Percentiles rank a stretch among this genome's conserved stretches.
phyloP scores from a whole-genome alignment of 2,329 filamentous ascomycete species.

The Epichloe gansuensis region DNA sequence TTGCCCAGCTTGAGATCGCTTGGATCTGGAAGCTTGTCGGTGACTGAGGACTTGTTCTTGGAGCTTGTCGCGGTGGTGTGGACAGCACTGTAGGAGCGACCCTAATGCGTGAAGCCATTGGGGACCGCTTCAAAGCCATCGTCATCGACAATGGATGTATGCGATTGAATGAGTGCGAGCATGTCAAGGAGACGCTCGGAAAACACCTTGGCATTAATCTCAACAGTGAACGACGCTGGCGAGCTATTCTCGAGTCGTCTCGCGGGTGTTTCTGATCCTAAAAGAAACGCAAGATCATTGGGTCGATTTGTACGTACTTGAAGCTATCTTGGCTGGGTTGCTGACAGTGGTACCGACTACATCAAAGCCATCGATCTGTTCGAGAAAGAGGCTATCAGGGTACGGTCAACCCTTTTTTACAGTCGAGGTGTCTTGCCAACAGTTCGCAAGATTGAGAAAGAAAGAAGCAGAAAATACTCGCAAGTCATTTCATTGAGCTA shows the following conservation, averaged over 20 bases:
- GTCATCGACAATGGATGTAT: slow-evolving; percentile 76
- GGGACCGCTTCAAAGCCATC: slow-evolving; percentile 43
- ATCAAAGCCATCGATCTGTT: slow-evolving; percentile 54
- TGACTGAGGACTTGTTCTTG: slow-evolving; percentile 65
- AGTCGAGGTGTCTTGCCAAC: no score
- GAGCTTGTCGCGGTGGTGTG: slow-evolving; percentile 57
- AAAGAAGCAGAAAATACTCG: slow-evolving; percentile 51
- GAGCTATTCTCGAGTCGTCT: slow-evolving; percentile 68
- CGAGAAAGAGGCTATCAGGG: slow-evolving; percentile 53
- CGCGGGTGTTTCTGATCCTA: slow-evolving; percentile 65
- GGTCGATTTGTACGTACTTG: slow-evolving; percentile 11
- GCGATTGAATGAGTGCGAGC: slow-evolving; percentile 70
- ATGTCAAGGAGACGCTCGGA: slow-evolving; percentile 68
- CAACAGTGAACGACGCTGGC: slow-evolving; percentile 72
- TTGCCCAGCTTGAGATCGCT: slow-evolving; percentile 66
- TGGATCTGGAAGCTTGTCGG: slow-evolving; percentile 77
- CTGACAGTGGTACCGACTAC: slow-evolving; percentile 41
- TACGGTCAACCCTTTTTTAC: no score
- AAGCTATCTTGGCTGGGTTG: no score
- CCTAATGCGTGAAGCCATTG: slow-evolving; percentile 77
- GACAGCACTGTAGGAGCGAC: slow-evolving; percentile 81
- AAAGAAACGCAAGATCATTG: slow-evolving; percentile 81
- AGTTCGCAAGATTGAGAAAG: slow-evolving; percentile 48
- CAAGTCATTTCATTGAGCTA: not conserved
- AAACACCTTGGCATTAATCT: slow-evolving; percentile 81